Evolutionary conservation across 2,329 filamentous ascomycete genomes (phyloP), one percentile per base, ranked within the genome.

Genomic region (Pseudogymnoascus sp.): DNA sequence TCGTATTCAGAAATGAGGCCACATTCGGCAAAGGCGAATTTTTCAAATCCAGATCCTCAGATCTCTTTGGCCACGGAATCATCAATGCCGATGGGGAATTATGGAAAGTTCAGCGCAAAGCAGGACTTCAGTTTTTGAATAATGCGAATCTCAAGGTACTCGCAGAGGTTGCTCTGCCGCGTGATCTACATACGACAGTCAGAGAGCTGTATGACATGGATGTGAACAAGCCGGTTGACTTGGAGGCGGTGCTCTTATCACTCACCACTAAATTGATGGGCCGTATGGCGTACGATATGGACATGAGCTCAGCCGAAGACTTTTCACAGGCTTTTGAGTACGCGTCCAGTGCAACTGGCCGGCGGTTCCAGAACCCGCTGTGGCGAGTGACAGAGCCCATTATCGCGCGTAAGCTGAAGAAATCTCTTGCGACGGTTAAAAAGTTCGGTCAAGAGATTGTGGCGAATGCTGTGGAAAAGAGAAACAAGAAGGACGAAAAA

Each of bases 241-340:
- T 88, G 59, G 83, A 87, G 67, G 75, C 74, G n/a, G 75, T 84
- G 1, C 81, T 87, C 53, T 82, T 85, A 62, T 84, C 87, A 69
- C 79, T 88, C 53, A 88, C 85, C 1, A 87, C 84, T 21, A 79
- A 84, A 64, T 70, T 88, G 23, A 87, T 88, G 82, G 85, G 85
- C n/a, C 79, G 80, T 65, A 85, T 87, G 82, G 85, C 85, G 12
- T 88, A 88, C 67, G 82, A 85, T 69, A 87, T 87, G 83, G 84
- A 88, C 67, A 86, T 88, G 77, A 82, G 84, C 68, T 78, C 82
- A 59, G 77, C 81, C 33, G 82, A 87, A 65, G 79, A 80, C 1
- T 88, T 88, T 70, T 82, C 82, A 3, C 66, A 77, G 60, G 81
- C 84, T 0, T 88, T 88, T 68, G 84, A 88, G 66, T 79, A 82